Evolutionary conservation across 495 filamentous ascomycete genomes (phyloP).

Genomic region (Neurospora sp.): DNA sequence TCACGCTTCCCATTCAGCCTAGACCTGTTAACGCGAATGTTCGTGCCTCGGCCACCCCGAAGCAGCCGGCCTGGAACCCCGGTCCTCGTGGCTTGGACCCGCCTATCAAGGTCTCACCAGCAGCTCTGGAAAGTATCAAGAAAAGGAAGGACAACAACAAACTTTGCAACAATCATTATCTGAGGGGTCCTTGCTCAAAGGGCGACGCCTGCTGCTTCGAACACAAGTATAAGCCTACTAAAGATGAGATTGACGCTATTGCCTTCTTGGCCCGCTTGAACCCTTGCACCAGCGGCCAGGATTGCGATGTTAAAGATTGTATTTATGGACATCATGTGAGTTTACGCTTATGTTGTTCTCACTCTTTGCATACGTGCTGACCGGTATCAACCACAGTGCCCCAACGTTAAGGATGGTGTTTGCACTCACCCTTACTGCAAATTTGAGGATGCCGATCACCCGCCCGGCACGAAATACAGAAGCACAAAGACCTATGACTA

Average conservation of each 20-base stretch:
- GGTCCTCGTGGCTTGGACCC: constrained; percentile 42
- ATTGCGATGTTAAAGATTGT: constrained; percentile 66
- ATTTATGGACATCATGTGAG: constrained; percentile 69
- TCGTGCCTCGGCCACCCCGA: constrained; percentile 8
- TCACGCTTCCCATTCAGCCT: constrained; percentile 23
- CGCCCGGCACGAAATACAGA: constrained; percentile 38
- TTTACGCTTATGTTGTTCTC: not conserved
- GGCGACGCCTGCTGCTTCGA: constrained; percentile 65
- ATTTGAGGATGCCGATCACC: constrained; percentile 37
- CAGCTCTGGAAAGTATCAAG: constrained; percentile 63
- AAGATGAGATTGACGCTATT: constrained; percentile 57
- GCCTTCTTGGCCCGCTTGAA: constrained; percentile 66
- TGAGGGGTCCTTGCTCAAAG: constrained; percentile 64
- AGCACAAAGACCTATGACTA: constrained; percentile 17
- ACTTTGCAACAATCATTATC: constrained; percentile 77
- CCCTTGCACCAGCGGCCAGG: constrained; percentile 63
- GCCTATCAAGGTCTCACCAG: constrained; percentile 37
- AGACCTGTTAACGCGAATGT: constrained; percentile 6
- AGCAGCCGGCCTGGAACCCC: constrained; percentile 35
- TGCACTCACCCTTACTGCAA: constrained; percentile 38
- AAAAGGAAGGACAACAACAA: constrained; percentile 68
- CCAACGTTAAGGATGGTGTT: constrained; percentile 28
- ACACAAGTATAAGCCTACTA: constrained; percentile 60
- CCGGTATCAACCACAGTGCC: constrained; percentile 17
- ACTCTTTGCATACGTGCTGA: not conserved